A percentile compares a stretch with the other conserved stretches of the same genome.
These are phyloP conservation scores for Stereocaulon alpinum DNA, from an alignment of 495 filamentous ascomycete species.

Conservation along the genomic window DNA sequence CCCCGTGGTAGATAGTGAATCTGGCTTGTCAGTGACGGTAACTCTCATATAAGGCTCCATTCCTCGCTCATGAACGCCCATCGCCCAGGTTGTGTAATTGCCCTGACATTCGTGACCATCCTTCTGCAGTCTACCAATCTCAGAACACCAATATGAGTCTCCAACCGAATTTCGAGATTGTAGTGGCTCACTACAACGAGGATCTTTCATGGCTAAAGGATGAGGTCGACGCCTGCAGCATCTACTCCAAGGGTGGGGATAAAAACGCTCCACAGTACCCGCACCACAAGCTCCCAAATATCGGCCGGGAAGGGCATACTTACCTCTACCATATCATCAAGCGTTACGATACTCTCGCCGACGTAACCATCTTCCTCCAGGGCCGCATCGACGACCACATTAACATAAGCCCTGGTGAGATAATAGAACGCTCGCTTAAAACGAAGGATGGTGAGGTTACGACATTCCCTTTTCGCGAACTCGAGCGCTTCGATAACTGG, in stretches of 20 bases:
- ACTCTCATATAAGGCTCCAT: too few relatives aligned
- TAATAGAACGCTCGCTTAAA: constrained; percentile 1
- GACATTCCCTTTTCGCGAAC: constrained; percentile 15
- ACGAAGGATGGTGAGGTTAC: constrained; percentile 11
- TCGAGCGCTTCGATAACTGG: constrained; percentile 19
- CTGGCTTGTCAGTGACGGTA: too few relatives aligned
- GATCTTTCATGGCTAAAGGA: constrained; percentile 15
- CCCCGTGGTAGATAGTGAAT: too few relatives aligned
- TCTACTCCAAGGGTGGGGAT: constrained; percentile 17
- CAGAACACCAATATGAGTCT: not conserved
- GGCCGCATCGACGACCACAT: constrained; percentile 48
- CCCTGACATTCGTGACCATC: too few relatives aligned
- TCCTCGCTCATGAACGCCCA: too few relatives aligned
- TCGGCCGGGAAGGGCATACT: constrained; percentile 17
- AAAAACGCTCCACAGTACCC: constrained; percentile 5
- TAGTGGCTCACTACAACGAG: constrained; percentile 17
- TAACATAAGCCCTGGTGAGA: constrained; percentile 23
- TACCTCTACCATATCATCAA: constrained; percentile 34
- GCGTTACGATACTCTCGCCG: constrained; percentile 37
- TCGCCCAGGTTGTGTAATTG: too few relatives aligned
- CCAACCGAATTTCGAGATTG: constrained; percentile 11
- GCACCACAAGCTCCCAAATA: constrained; percentile 9
- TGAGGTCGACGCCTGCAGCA: constrained; percentile 6
- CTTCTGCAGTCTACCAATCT: too few relatives aligned
- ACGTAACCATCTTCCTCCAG: constrained; percentile 39